Percentiles rank a stretch among this genome's conserved stretches.
Conservation (phyloP, 129 eudicot genomes). For the Tagetes erecta region DNA sequence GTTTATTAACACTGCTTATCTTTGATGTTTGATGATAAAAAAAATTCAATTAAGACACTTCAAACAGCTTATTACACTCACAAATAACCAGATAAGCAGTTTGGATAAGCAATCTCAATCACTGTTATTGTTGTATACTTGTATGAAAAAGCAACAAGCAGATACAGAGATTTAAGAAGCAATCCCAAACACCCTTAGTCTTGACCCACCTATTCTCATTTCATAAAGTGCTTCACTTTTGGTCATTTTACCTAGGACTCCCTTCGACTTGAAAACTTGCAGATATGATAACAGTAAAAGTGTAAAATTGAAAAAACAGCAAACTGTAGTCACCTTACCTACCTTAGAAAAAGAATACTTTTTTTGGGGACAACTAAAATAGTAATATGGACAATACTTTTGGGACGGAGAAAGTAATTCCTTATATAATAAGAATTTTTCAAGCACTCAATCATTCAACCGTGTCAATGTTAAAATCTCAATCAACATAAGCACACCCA, state of each 20-base stretch:
- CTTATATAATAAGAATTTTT: not conserved
- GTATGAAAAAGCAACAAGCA: not conserved
- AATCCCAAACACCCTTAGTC: not conserved
- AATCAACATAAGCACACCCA: not conserved
- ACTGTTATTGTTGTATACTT: too few species aligned
- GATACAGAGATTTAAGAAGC: not conserved
- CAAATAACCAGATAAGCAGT: too few species aligned
- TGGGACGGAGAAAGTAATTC: not conserved
- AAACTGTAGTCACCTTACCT: too few species aligned
- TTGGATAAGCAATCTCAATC: not conserved
- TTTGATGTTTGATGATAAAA: not conserved
- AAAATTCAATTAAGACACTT: not conserved
- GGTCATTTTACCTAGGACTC: not conserved
- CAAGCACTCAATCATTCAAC: not conserved
- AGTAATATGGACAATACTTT: not conserved
- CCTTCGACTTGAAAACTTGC: not conserved
- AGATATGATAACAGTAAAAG: not conserved
- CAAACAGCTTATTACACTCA: not conserved
- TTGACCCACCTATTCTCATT: not conserved
- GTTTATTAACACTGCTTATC: not conserved
- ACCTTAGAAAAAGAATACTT: too few species aligned
- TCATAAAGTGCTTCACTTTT: not conserved
- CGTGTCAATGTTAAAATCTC: not conserved
- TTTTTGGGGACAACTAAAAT: not conserved
- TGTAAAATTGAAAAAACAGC: not conserved